phyloP scores from a whole-genome alignment of 306 rosid species.

The Phaseolus lunatus region DNA sequence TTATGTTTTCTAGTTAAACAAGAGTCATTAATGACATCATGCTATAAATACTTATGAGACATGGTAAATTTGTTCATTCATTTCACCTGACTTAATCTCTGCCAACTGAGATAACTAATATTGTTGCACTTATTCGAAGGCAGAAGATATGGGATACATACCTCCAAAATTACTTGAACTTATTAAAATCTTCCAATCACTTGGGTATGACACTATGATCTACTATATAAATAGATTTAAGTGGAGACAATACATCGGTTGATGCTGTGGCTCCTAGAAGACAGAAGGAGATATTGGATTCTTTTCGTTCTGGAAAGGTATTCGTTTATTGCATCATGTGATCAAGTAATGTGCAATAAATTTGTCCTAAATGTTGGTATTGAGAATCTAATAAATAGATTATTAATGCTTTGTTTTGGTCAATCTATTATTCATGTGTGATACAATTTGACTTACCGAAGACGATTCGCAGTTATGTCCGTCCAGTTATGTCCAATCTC shows the following conservation, averaged over 20 bases:
- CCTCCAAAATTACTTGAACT: constrained; percentile 88
- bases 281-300: constrained; percentile 80
- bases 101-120: constrained; percentile 37
- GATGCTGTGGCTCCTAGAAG: constrained; percentile 67
- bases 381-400: constrained; percentile 46
- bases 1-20: constrained; percentile 20
- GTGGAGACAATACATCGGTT: constrained; percentile 74
- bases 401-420: constrained; percentile 61
- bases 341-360: constrained; percentile 20
- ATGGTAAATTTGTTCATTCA: constrained; percentile 28
- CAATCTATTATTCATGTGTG: constrained; percentile 86
- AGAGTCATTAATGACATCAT: background rate
- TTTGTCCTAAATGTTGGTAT: constrained; percentile 19
- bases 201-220: constrained; percentile 66
- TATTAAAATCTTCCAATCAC: constrained; percentile 66
- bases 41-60: constrained; percentile 8
- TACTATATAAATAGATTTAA: constrained; percentile 51
- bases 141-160: constrained; percentile 67
- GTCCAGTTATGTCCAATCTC: constrained; percentile 94
- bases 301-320: constrained; percentile 87
- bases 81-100: constrained; percentile 19
- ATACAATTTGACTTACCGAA: constrained; percentile 93
- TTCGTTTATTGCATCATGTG: constrained; percentile 37
- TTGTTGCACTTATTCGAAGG: constrained; percentile 64
- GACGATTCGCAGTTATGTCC: constrained; percentile 79